Evolutionary conservation across 176 grass and related monocot genomes (phyloP).

Genomic region (Oryza coarctata): DNA sequence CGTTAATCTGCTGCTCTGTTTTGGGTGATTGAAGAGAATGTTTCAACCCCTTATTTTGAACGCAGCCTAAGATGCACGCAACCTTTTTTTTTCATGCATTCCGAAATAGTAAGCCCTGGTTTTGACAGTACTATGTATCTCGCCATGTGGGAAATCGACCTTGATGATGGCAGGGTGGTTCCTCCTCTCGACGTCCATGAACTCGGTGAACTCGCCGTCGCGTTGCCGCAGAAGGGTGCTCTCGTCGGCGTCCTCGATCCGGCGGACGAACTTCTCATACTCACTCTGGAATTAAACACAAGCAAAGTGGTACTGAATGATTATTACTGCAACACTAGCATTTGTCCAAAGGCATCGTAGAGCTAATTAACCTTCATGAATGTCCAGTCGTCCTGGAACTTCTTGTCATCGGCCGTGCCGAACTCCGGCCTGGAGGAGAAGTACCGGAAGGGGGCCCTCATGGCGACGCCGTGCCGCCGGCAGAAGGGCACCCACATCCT

Average conservation of each 20-base stretch:
- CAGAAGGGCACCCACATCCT: conserved; percentile 62
- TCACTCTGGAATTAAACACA: conserved; percentile 16
- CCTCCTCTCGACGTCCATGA: conserved; percentile 24
- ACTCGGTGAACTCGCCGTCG: conserved; percentile 35
- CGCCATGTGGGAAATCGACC: neutral
- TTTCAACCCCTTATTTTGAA: no score
- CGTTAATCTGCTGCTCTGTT: no score
- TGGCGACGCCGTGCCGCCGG: conserved; percentile 22
- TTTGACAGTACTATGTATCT: no score
- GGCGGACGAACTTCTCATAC: conserved; percentile 41
- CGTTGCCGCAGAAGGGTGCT: neutral
- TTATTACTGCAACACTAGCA: neutral
- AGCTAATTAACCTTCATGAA: conserved; percentile 25
- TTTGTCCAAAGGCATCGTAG: no score
- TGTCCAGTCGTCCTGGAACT: conserved; percentile 8
- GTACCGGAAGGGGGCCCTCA: conserved; percentile 47
- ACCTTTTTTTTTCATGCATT: no score
- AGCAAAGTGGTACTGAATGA: neutral
- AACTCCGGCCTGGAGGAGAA: conserved; percentile 32
- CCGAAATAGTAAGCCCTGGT: no score
- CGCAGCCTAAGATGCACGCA: no score
- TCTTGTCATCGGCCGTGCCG: neutral
- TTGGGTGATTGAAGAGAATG: no score
- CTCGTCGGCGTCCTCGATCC: conserved; percentile 48
- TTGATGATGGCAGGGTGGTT: conserved; percentile 54